Percentiles rank a stretch among this genome's conserved stretches.
Evolutionary conservation across 768 basidiomycete species (phyloP).

Genomic region (Termitomyces sp.): DNA sequence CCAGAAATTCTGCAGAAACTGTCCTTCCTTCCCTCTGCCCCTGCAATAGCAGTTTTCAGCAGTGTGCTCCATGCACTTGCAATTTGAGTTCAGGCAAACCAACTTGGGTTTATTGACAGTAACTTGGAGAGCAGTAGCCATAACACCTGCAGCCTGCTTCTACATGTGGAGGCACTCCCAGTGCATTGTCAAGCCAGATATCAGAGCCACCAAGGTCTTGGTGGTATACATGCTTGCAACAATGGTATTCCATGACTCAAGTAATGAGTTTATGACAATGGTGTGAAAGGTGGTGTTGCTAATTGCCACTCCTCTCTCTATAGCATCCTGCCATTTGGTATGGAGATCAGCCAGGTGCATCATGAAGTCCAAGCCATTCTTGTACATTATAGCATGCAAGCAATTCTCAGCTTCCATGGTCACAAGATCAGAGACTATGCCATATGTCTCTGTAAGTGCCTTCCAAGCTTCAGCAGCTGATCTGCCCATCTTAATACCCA

Average conservation of each 20-base stretch:
- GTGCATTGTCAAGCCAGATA: neutral
- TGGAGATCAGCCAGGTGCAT: no score
- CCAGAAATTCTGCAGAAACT: neutral
- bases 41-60: neutral
- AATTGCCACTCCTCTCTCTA: no score
- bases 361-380: no score
- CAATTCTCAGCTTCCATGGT: no score
- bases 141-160: neutral
- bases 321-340: no score
- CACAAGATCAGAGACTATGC: no score
- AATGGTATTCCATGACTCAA: neutral
- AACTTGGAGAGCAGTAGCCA: neutral
- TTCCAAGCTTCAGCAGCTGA: no score
- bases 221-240: neutral
- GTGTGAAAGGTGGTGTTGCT: no score
- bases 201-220: neutral
- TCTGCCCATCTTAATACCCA: no score
- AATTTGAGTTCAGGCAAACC: neutral
- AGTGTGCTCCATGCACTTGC: neutral
- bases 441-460: no score
- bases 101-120: neutral
- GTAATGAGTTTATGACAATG: neutral
- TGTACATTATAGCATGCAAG: no score
- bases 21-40: neutral
- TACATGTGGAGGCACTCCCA: neutral